phyloP scores from a whole-genome alignment of 2,329 filamentous ascomycete species.

The Neopestalotiopsis sp. region DNA sequence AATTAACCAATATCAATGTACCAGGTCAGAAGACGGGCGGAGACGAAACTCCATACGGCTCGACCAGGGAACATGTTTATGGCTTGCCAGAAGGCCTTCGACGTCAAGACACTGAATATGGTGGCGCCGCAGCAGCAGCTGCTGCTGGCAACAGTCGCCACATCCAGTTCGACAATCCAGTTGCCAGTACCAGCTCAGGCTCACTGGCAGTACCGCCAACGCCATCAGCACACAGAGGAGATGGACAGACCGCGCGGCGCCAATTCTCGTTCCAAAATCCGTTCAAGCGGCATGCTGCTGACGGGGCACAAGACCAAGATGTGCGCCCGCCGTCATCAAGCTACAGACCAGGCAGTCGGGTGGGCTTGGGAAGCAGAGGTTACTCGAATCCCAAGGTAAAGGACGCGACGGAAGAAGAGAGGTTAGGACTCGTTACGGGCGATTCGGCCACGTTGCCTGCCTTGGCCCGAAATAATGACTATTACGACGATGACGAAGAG shows the following conservation, averaged over 20 bases:
- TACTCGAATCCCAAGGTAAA: conserved; percentile 49
- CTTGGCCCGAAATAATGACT: conserved; percentile 41
- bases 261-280: conserved; percentile 95
- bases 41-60: conserved; percentile 47
- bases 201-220: conserved; percentile 50
- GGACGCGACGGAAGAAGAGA: conserved; percentile 79
- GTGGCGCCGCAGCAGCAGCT: conserved; percentile 45
- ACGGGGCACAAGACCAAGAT: conserved; percentile 31
- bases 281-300: conserved; percentile 63
- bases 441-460: conserved; percentile 51
- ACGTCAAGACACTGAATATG: conserved; percentile 52
- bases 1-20: conserved; percentile 64
- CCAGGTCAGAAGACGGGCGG: conserved; percentile 49
- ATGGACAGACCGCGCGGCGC: conserved; percentile 59
- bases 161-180: conserved; percentile 52
- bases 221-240: conserved; percentile 60
- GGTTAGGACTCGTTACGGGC: conserved; percentile 80
- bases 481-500: conserved; percentile 37
- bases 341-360: conserved; percentile 36
- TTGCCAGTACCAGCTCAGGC: conserved; percentile 44
- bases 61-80: conserved; percentile 51
- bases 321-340: conserved; percentile 30
- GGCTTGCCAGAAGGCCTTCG: conserved; percentile 47
- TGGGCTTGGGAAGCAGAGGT: conserved; percentile 42
- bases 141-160: conserved; percentile 42